Conservation (phyloP, 2,329 filamentous ascomycete species). For the Hymenoscyphus infarciens region DNA sequence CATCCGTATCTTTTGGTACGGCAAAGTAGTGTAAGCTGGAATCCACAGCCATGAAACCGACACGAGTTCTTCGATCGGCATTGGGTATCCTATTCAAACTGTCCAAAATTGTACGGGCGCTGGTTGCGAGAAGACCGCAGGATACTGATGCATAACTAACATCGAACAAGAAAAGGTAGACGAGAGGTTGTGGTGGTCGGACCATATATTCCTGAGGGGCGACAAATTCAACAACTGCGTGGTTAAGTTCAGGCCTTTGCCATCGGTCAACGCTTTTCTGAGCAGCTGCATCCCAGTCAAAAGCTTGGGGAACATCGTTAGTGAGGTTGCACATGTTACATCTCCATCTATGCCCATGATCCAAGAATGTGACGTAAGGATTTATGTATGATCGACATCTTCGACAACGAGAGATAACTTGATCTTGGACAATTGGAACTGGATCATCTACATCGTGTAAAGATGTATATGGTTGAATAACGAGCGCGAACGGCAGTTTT, state of each 20-base stretch:
- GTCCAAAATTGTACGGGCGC: constrained; percentile 88
- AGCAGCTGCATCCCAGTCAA: constrained; percentile 92
- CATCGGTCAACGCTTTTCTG: constrained; percentile 91
- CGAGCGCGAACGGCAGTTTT: constrained; percentile 87
- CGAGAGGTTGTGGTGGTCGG: constrained; percentile 87
- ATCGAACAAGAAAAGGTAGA: constrained; percentile 93
- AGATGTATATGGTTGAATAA: constrained; percentile 92
- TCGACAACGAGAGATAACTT: constrained; percentile 94
- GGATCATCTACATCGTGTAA: constrained; percentile 90
- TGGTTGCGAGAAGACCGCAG: constrained; percentile 86
- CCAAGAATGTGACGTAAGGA: constrained; percentile 91
- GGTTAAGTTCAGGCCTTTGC: constrained; percentile 88
- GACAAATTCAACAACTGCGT: constrained; percentile 95
- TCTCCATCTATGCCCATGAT: constrained; percentile 95
- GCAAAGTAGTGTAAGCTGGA: constrained; percentile 95
- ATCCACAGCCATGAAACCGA: constrained; percentile 95
- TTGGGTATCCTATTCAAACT: constrained; percentile 98
- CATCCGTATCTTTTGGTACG: constrained; percentile 82
- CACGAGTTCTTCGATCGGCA: constrained; percentile 83
- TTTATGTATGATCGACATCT: constrained; percentile 98
- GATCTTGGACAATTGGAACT: constrained; percentile 89
- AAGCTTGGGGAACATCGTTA: constrained; percentile 98
- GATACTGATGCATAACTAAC: constrained; percentile 89
- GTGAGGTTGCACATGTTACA: constrained; percentile 99
- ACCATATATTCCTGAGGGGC: constrained; percentile 99